A percentile compares a stretch with the other conserved stretches of the same genome.
phyloP scores from a whole-genome alignment of 2,329 filamentous ascomycete genomes.

The Drechslera avenae region DNA sequence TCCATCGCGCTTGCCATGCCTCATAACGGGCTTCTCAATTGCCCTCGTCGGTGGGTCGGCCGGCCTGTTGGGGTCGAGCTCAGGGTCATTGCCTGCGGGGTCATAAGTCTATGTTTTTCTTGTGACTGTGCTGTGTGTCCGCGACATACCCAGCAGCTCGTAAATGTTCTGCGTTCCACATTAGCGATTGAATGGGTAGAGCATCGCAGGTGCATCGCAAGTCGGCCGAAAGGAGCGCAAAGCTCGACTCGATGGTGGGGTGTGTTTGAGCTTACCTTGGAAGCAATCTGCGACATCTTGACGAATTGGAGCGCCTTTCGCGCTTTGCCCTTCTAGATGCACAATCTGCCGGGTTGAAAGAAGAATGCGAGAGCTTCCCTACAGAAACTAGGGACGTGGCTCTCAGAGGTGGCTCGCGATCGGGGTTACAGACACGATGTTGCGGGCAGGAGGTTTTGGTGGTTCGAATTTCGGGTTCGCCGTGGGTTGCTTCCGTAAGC shows the following conservation, averaged over 20 bases:
- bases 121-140: conserved; percentile 8
- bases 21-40: conserved; percentile 79
- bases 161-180: conserved; percentile 77
- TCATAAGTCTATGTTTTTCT: conserved; percentile 29
- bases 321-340: conserved; percentile 51
- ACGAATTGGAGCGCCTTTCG: conserved; percentile 52
- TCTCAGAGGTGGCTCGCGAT: conserved; percentile 43
- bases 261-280: conserved; percentile 47
- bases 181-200: conserved; percentile 43
- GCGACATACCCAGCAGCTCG: conserved; percentile 88
- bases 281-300: conserved; percentile 51
- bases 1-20: conserved; percentile 85
- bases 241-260: conserved; percentile 10
- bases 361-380: conserved; percentile 48
- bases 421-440: conserved; percentile 39
- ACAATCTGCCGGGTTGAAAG: conserved; percentile 46
- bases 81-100: conserved; percentile 68
- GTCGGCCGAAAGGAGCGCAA: conserved; percentile 17
- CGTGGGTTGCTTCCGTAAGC: conserved; percentile 22
- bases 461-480: conserved; percentile 13
- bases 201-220: conserved; percentile 1
- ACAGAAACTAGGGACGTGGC: conserved; percentile 45
- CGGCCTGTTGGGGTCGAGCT: conserved; percentile 74
- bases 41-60: conserved; percentile 82
- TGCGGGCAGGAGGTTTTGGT: conserved; percentile 34